Base-by-base conservation (phyloP, 371 early-diverging fungal genomes). In the Zancudomyces culisetae region DNA sequence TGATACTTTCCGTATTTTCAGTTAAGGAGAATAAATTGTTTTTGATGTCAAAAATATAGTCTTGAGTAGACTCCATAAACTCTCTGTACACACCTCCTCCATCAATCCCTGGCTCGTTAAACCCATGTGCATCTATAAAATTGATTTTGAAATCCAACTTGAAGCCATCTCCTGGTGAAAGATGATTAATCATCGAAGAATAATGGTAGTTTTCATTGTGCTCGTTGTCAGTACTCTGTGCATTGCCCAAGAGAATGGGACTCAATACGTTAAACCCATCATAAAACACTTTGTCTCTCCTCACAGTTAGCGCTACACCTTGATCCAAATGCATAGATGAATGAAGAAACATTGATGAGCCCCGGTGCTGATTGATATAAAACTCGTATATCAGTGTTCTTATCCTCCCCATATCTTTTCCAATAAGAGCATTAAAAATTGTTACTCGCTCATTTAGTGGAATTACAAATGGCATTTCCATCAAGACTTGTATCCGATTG, bases 41-140 rank as follows among this genome's bases (percentile, higher is more conserved):
- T 47, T 81, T 75, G 18, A 75, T 64, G 59, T 83, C 78, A 62
- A 96, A 93, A 0, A 92, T 91, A 55, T 88, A 80, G 20, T 70
- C 68, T n/a, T 75, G 70, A 4, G 87, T 61, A 28, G 78, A 76
- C 1, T 83, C 85, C 46, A 93, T 70, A 52, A 93, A 93, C 66
- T 93, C 92, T 65, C 92, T 93, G 61, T 90, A 93, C 3, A 92
- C 84, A 1, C 90, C 90, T 19, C 92, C 92, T 49, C 92, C 93
- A 63, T 93, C 97, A 54, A 93, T 83, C 1, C 97, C 97, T 13
- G 87, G 87, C 63, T 96, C 97, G 19, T 64, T 68, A 35, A 88
- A 61, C 0, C 91, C 92, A 56, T 82, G 81, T 51, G 80, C 76
- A 60, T 81, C 83, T 24, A 90, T 74, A 71, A 96, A 90, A 2